These are phyloP conservation scores for Melampsora abietis-canadensis DNA, from an alignment of 1,284 basidiomycete genomes.

Conservation along the genomic window DNA sequence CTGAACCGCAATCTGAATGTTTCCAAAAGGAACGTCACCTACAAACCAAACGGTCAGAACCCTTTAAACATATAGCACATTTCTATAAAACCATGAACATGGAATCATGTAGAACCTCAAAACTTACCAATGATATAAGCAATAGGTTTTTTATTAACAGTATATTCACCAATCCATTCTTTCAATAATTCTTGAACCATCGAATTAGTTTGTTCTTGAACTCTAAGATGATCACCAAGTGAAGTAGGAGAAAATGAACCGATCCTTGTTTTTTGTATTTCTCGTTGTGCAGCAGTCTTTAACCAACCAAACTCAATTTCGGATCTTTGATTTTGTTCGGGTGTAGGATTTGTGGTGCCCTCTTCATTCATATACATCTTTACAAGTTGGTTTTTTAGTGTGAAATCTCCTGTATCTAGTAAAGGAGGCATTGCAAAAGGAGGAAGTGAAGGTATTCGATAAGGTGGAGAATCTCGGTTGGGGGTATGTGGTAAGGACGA, in stretches of 20 bases:
- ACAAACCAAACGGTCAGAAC: slow-evolving; percentile 27
- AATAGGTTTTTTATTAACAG: slow-evolving; percentile 20
- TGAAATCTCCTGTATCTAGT: not conserved
- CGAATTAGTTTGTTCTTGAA: not conserved
- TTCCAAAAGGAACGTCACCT: slow-evolving; percentile 85
- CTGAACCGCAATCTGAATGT: slow-evolving; percentile 66
- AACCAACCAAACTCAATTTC: slow-evolving; percentile 27
- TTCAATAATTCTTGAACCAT: slow-evolving; percentile 9
- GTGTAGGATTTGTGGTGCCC: not conserved
- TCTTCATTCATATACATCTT: slow-evolving; percentile 33
- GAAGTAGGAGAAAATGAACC: not conserved
- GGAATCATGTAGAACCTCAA: not conserved
- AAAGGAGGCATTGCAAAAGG: not conserved
- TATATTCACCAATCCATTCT: slow-evolving; percentile 25
- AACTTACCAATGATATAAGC: slow-evolving; percentile 38
- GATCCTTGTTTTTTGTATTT: not conserved
- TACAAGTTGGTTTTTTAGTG: slow-evolving; percentile 12
- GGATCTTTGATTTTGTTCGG: slow-evolving; percentile 20
- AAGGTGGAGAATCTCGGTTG: not conserved
- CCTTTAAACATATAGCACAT: not conserved
- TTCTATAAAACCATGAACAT: not conserved
- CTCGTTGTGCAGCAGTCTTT: slow-evolving; percentile 3
- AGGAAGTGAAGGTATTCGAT: not conserved
- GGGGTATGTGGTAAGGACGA: not conserved
- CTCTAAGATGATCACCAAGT: slow-evolving; percentile 13